Conservation (phyloP, 83 land plant genomes). For the Larix sibirica region DNA sequence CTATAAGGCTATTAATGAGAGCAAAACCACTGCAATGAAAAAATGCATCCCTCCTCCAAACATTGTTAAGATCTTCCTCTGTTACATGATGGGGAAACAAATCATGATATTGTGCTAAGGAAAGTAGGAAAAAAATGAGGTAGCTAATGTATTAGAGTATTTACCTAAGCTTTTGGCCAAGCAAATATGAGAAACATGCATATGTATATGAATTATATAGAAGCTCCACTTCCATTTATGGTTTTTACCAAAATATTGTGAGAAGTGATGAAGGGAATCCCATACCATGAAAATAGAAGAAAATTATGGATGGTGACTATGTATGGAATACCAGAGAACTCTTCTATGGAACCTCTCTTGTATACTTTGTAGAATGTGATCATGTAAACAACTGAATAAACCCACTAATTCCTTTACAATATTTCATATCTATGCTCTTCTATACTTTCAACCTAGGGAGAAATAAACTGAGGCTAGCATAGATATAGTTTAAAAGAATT, state of each 20-base stretch:
- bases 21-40: background rate
- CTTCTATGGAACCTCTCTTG: constrained; percentile 46
- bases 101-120: background rate
- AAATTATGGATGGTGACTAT: constrained; percentile 48
- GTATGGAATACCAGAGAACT: constrained; percentile 60
- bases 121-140: background rate
- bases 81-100: background rate
- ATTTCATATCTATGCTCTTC: no score
- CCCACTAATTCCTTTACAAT: background rate
- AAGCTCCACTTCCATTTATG: constrained; percentile 50
- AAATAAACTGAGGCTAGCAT: no score
- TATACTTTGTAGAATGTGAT: constrained; percentile 45
- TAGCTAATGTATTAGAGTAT: background rate
- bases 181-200: constrained; percentile 36
- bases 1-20: background rate
- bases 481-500: background rate
- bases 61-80: background rate
- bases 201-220: constrained; percentile 54
- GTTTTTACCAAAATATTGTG: constrained; percentile 49
- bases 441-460: background rate
- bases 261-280: constrained; percentile 48
- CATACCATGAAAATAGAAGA: constrained; percentile 72
- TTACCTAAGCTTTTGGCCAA: constrained; percentile 28
- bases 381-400: background rate
- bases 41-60: background rate